A percentile compares a stretch with the other conserved stretches of the same genome.
These are phyloP conservation scores for Aspergillus ruber DNA, from an alignment of 2,329 filamentous ascomycete genomes.

Conservation along the genomic window DNA sequence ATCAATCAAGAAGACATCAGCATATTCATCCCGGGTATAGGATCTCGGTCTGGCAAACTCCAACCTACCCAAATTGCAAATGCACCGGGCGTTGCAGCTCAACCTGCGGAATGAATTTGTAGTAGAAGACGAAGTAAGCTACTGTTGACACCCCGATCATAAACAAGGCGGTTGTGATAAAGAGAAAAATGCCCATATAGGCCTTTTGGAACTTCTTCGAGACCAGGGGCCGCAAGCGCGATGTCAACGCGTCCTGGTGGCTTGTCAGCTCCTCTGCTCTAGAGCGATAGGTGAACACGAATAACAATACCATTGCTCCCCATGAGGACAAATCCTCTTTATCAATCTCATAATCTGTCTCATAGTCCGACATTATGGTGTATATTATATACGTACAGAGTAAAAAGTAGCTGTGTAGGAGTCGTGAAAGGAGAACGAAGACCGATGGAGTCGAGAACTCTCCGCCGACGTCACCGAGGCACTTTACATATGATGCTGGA, in stretches of 20 bases:
- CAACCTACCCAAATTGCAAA: conserved; percentile 56
- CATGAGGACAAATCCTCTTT: conserved; percentile 5
- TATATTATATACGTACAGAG: not conserved
- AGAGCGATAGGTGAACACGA: not conserved
- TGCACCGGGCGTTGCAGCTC: conserved; percentile 57
- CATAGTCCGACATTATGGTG: conserved; percentile 11
- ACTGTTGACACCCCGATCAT: conserved; percentile 54
- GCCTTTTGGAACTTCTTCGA: conserved; percentile 59
- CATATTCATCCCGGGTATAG: not conserved
- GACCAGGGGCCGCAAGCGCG: conserved; percentile 49
- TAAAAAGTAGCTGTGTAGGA: not conserved
- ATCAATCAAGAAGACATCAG: not conserved
- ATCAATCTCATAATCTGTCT: conserved; percentile 6
- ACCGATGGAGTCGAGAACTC: not conserved
- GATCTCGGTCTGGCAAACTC: not conserved
- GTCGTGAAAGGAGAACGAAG: not conserved
- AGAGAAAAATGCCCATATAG: conserved; percentile 56
- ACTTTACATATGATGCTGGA: not conserved
- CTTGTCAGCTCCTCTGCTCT: conserved; percentile 17
- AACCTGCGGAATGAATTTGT: conserved; percentile 60
- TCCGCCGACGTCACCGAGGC: conserved; percentile 1
- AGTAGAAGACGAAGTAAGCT: conserved; percentile 63
- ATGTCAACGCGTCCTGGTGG: conserved; percentile 46
- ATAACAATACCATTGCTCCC: conserved; percentile 10
- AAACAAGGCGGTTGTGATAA: conserved; percentile 46